Evolutionary conservation across 306 rosid genomes (phyloP).

Genomic region (Lathyrus sativus): DNA sequence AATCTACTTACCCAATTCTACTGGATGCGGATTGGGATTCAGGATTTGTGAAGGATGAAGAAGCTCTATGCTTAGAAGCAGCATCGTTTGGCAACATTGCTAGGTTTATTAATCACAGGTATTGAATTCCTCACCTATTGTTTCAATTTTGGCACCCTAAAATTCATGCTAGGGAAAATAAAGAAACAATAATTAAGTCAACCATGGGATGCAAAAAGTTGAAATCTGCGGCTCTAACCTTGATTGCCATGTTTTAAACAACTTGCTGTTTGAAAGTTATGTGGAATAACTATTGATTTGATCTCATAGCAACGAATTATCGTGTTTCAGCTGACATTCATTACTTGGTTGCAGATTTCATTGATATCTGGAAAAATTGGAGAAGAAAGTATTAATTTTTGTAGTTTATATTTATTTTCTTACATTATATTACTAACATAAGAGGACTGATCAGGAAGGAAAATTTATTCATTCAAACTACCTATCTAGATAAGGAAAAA

Average conservation of each 20-base stretch:
- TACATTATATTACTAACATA: background rate
- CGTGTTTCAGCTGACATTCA: background rate
- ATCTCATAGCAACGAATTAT: too few species aligned
- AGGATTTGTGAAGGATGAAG: slow-evolving; percentile 53
- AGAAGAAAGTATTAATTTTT: slow-evolving; percentile 21
- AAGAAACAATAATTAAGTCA: background rate
- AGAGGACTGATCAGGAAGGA: background rate
- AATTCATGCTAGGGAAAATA: slow-evolving; percentile 25
- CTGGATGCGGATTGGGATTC: slow-evolving; percentile 83
- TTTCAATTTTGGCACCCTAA: slow-evolving; percentile 18
- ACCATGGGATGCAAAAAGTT: background rate
- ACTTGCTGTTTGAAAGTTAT: slow-evolving; percentile 7
- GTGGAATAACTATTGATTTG: slow-evolving; percentile 5
- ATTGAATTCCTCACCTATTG: slow-evolving; percentile 32
- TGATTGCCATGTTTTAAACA: background rate
- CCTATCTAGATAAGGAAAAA: background rate
- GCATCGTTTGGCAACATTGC: slow-evolving; percentile 79
- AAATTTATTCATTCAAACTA: background rate
- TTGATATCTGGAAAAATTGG: background rate
- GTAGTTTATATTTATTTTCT: background rate
- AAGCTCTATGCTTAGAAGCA: slow-evolving; percentile 87
- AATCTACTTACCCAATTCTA: slow-evolving; percentile 47
- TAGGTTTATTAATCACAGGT: slow-evolving; percentile 96
- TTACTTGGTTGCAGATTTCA: background rate
- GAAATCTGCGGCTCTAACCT: slow-evolving; percentile 10